Percentiles rank a stretch among this genome's conserved stretches.
These are phyloP conservation scores for Reticulascus tulasneorum DNA, from an alignment of 2,329 filamentous ascomycete genomes.

Conservation along the genomic window DNA sequence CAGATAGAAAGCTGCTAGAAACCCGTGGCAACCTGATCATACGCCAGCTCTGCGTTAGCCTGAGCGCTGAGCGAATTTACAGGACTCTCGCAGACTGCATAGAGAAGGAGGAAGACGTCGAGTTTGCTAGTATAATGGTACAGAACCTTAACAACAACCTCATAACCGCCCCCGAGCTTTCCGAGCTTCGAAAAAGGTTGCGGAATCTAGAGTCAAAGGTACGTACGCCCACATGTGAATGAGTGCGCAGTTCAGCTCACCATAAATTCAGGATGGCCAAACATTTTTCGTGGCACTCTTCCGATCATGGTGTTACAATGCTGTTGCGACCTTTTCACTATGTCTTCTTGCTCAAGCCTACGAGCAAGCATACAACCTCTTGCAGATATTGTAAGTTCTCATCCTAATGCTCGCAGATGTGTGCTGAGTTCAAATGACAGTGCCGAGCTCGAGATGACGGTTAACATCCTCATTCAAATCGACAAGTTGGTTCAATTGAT, in stretches of 20 bases:
- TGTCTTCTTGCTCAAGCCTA: constrained; percentile 96
- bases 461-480: constrained; percentile 97
- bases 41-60: constrained; percentile 83
- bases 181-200: constrained; percentile 83
- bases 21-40: constrained; percentile 95
- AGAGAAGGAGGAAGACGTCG: constrained; percentile 95
- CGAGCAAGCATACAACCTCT: constrained; percentile 91
- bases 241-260: background rate
- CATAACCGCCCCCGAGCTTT: constrained; percentile 91
- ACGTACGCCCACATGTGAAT: constrained; percentile 10
- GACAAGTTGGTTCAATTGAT: constrained; percentile 96
- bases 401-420: background rate
- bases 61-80: constrained; percentile 94
- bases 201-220: constrained; percentile 86
- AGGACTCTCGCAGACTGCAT: constrained; percentile 93
- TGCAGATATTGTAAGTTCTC: constrained; percentile 80
- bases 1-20: constrained; percentile 85
- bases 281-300: constrained; percentile 93
- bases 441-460: constrained; percentile 96
- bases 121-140: constrained; percentile 99
- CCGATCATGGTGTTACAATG: constrained; percentile 97
- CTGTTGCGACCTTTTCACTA: constrained; percentile 93
- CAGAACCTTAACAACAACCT: constrained; percentile 99
- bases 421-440: constrained; percentile 38
- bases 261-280: constrained; percentile 69